Evolutionary conservation across 768 basidiomycete genomes (phyloP).

Genomic region (Termitomyces sp.): DNA sequence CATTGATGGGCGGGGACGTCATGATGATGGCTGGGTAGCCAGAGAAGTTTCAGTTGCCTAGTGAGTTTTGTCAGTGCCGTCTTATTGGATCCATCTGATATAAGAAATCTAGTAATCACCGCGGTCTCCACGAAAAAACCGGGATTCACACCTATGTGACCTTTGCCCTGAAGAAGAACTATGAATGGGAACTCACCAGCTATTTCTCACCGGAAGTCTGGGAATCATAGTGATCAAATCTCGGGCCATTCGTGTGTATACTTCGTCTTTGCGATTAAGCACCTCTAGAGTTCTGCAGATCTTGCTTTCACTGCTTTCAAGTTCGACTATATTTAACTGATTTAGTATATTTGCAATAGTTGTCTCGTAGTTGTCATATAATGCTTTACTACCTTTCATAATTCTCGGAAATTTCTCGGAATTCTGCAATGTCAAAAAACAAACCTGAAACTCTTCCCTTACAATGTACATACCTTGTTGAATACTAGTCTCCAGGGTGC

Average conservation of each 20-base stretch:
- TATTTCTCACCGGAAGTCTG: constrained; percentile 28
- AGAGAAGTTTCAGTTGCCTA: constrained; percentile 21
- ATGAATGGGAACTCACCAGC: constrained; percentile 25
- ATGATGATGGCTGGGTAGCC: constrained; percentile 22
- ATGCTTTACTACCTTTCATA: no score
- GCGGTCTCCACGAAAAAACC: constrained; percentile 14
- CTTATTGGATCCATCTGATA: background rate
- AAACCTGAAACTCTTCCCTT: no score
- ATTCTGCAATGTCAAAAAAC: no score
- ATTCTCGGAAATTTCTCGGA: no score
- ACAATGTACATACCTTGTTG: no score
- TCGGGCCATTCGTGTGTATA: background rate
- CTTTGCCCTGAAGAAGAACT: constrained; percentile 23
- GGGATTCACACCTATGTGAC: constrained; percentile 29
- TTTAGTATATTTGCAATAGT: background rate
- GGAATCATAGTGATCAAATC: constrained; percentile 3
- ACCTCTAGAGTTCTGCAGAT: background rate
- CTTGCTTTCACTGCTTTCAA: background rate
- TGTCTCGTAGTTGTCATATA: background rate
- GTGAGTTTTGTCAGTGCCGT: constrained; percentile 15
- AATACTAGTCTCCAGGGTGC: no score
- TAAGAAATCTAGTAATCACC: constrained; percentile 17
- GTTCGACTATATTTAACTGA: background rate
- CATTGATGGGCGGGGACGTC: constrained; percentile 11
- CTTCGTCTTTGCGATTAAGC: background rate